Conservation (phyloP, 208 protist species). For the Wallacemonas sp. region DNA sequence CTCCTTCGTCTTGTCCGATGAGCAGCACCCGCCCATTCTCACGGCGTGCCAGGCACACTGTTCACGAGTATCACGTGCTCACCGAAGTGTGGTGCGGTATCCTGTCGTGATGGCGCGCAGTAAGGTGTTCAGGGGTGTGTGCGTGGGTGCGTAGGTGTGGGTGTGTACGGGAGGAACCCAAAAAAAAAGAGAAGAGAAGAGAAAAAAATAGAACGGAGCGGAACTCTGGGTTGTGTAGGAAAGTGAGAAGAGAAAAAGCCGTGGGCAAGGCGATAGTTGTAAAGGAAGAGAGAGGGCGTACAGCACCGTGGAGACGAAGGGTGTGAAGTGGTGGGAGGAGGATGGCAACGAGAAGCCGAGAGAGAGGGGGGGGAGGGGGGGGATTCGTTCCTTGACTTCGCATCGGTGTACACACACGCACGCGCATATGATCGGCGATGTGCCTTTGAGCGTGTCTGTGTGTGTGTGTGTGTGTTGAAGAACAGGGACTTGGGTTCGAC, state of each 20-base stretch:
- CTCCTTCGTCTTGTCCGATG: constrained; percentile 12
- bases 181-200: neutral
- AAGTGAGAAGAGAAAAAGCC: neutral
- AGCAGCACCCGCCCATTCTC: constrained; percentile 4
- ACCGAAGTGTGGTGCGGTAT: too few relatives aligned
- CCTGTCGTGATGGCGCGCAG: too few relatives aligned
- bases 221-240: neutral
- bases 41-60: neutral
- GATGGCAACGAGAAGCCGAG: too few relatives aligned
- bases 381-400: too few relatives aligned
- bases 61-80: neutral
- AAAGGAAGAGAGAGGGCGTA: neutral
- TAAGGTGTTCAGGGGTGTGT: constrained; percentile 15
- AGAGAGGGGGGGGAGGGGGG: too few relatives aligned
- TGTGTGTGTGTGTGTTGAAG: too few relatives aligned
- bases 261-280: neutral
- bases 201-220: neutral
- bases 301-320: too few relatives aligned
- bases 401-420: too few relatives aligned
- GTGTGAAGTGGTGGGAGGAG: too few relatives aligned
- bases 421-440: too few relatives aligned
- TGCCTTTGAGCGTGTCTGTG: too few relatives aligned
- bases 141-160: constrained; percentile 7
- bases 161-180: neutral
- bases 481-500: too few relatives aligned